phyloP scores from a whole-genome alignment of 176 grass and related monocot genomes.

The Dactylis glomerata region DNA sequence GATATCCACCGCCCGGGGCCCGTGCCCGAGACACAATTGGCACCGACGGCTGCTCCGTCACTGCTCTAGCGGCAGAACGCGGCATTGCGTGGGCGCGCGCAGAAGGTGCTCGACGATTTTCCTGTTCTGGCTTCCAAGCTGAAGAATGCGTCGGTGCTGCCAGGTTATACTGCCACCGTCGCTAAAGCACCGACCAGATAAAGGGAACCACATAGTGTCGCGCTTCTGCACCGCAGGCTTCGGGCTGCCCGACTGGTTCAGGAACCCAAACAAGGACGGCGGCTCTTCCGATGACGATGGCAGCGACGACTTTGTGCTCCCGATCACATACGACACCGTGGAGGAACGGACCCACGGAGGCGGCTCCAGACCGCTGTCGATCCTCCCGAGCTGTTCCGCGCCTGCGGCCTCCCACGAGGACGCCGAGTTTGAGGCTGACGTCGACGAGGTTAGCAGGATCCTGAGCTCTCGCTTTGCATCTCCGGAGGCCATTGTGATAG shows the following conservation, averaged over 20 bases:
- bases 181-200: neutral
- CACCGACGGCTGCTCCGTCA: neutral
- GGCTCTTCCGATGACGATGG: conserved; percentile 8
- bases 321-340: conserved; percentile 10
- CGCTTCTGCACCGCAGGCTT: conserved; percentile 35
- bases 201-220: neutral
- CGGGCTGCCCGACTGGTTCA: conserved; percentile 75
- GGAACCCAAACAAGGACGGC: conserved; percentile 39
- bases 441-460: conserved; percentile 52
- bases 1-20: too few relatives aligned
- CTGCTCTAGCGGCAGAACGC: neutral
- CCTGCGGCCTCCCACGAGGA: conserved; percentile 24
- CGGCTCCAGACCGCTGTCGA: conserved; percentile 13
- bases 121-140: neutral
- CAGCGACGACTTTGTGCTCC: conserved; percentile 73
- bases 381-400: neutral
- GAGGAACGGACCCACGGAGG: neutral
- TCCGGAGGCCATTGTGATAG: conserved; percentile 53
- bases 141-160: conserved; percentile 40
- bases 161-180: neutral
- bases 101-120: conserved; percentile 36
- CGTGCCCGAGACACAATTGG: too few relatives aligned
- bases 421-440: conserved; percentile 40
- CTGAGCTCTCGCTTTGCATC: conserved; percentile 50
- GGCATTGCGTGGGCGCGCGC: neutral